A percentile compares a stretch with the other conserved stretches of the same genome.
Evolutionary conservation across 2,329 filamentous ascomycete species (phyloP).

Genomic region (Phialophora chinensis): DNA sequence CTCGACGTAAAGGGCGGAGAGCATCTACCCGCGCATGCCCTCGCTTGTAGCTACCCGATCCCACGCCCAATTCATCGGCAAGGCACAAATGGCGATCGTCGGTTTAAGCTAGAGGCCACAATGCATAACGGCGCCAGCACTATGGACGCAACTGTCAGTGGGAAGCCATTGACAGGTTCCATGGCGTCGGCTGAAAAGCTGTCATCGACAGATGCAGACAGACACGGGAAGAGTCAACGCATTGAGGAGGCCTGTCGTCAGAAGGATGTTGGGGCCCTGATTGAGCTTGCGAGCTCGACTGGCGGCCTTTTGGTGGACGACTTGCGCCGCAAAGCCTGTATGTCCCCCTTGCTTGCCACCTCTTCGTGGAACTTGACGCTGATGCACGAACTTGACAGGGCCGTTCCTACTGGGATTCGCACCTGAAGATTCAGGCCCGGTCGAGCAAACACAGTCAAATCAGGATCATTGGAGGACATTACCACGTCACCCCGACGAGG

Average conservation of each 20-base stretch:
- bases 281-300: constrained; percentile 63
- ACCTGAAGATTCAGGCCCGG: constrained; percentile 19
- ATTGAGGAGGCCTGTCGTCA: constrained; percentile 67
- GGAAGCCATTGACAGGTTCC: constrained; percentile 19
- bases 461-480: constrained; percentile 63
- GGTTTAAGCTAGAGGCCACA: constrained; percentile 3
- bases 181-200: constrained; percentile 17
- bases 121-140: constrained; percentile 21
- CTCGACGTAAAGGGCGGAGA: constrained; percentile 35
- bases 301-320: constrained; percentile 72
- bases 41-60: constrained; percentile 8
- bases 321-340: constrained; percentile 78
- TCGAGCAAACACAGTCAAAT: constrained; percentile 28
- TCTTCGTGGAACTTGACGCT: constrained; percentile 32
- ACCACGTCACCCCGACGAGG: constrained; percentile 81
- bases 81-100: constrained; percentile 11
- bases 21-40: constrained; percentile 13
- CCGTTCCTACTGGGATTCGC: constrained; percentile 56
- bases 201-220: constrained; percentile 20
- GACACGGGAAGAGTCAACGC: constrained; percentile 50
- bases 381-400: constrained; percentile 46
- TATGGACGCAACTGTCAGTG: constrained; percentile 18
- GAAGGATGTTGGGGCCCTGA: constrained; percentile 63
- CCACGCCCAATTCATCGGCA: neutral
- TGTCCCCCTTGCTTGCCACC: constrained; percentile 47